Base-by-base conservation (phyloP, 768 basidiomycete species). In the Boletus rubescentipes region DNA sequence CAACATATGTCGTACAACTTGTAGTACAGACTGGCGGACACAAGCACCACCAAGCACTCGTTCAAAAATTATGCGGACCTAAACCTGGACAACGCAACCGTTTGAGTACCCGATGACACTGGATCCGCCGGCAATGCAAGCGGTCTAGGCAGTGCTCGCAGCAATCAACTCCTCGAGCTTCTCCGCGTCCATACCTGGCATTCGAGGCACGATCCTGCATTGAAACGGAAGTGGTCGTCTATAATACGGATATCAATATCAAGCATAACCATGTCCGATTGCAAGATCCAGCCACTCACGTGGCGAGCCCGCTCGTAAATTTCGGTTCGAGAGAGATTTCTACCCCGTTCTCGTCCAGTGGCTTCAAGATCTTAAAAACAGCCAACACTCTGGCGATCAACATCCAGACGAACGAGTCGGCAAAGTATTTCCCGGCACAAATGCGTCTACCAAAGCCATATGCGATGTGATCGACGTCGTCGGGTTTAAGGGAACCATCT, bases 381-480 rank as follows among this genome's bases (percentile, higher is more conserved):
- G 63, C 54, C 20, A 65, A 31, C 5, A 63, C 41, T 2, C 45
- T 48, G 32, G 58, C 51, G 8, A 65, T 60, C 2, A 46, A 37
- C 1, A 46, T 26, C 64, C 64, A 66, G 3, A 60, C 5, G 1
- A 61, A 66, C 4, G 37, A 15, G 36, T 66, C 61, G 2, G 64
- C 61, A 41, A 64, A 57, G 39, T 66, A 46, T 32, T 65, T 48
- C 18, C 67, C 66, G 8, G 54, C 53, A 31, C 66, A 68, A 31
- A 64, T 59, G 2, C 67, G 61, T 16, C 67, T 55, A 36, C 67
- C 67, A 20, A 69, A 69, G 15, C 66, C 66, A 41, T 56, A 67
- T 0, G 36, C 49, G 20, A 63, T 31, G 21, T 51, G 45, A 35
- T 53, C 39, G 4, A 37, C 26, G 12, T 53, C 53, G n/a, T 53